Base-by-base conservation (phyloP, 306 rosid species). In the Cucumis cinereus region DNA sequence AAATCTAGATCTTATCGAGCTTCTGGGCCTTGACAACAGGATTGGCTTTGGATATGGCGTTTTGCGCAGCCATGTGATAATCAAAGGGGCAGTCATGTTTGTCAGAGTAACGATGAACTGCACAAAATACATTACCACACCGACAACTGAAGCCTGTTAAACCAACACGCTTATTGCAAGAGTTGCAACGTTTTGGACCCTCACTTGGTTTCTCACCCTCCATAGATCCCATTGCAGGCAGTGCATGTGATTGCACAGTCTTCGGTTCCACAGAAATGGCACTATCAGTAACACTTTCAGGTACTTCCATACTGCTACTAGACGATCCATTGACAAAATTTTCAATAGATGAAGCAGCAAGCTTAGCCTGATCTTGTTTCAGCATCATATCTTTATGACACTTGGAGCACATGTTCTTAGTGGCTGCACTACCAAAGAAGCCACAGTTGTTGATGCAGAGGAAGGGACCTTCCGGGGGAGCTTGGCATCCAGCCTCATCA, bases 361-460 rank as follows among this genome's bases (percentile, higher is more conserved):
- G 95, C 78, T 88, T 85, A 20, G 91, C 90, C 85, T 90, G 96
- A 83, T 93, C 98, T 79, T 90, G 84, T 79, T 90, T 90, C 87
- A 93, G 75, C 83, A 89, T 83, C 81, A 88, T 77, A 79, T 90
- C 96, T 85, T 89, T 93, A 84, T 93, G 97, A 83, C 98, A 93
- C 84, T 93, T 93, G 53, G 98, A 93, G 80, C 98, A 93, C 98
- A 93, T 90, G 81, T 93, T 93, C 93, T 85, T 88, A 19, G 98
- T 90, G 73, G 98, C 91, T 19, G 92, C 88, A 23, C 98, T 90
- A 55, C 97, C 98, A 38, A 93, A 90, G 83, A 93, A 93, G 20
- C 98, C 97, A 88, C 96, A 93, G 73, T 90, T 90, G 87, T 93
- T 93, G 83, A 90, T 16, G 81, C 97, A 93, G 83, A 93, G 79